Percentiles rank a stretch among this genome's conserved stretches.
These are phyloP conservation scores for Kodamaea derodonti DNA, from an alignment of 1,139 yeast genomes.

Conservation along the genomic window DNA sequence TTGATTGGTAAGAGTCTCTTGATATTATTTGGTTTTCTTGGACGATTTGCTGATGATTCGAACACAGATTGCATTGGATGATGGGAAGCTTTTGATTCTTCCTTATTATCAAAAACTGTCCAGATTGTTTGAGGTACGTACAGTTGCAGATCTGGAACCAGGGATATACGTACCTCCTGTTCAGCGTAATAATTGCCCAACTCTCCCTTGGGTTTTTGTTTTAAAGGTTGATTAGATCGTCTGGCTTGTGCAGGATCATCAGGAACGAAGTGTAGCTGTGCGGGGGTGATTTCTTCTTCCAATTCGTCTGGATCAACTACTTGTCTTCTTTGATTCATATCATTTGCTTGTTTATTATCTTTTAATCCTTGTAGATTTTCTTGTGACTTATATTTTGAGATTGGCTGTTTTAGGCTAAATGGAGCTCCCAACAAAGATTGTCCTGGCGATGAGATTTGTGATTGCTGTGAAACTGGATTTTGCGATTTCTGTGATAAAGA, in stretches of 20 bases:
- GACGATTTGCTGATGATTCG: conserved; percentile 15
- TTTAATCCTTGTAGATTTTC: background rate
- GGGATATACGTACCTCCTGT: conserved; percentile 23
- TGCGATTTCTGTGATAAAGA: no score
- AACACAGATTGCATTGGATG: conserved; percentile 45
- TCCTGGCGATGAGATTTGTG: no score
- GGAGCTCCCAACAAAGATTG: conserved; percentile 1
- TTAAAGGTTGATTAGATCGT: conserved; percentile 2
- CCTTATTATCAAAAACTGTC: conserved; percentile 35
- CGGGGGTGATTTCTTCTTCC: conserved; percentile 35
- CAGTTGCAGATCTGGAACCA: conserved; percentile 9
- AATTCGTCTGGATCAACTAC: conserved; percentile 28
- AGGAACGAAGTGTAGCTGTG: conserved; percentile 30
- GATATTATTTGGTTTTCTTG: conserved; percentile 10
- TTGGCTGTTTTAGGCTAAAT: background rate
- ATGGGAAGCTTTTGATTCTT: conserved; percentile 28
- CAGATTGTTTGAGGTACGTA: conserved; percentile 42
- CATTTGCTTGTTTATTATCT: background rate
- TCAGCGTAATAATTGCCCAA: conserved; percentile 35
- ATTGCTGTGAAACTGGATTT: no score
- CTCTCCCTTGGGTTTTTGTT: conserved; percentile 1
- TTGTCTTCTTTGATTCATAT: background rate
- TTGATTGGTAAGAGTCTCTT: conserved; percentile 12
- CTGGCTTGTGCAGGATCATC: background rate
- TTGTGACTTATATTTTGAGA: background rate